Base-by-base conservation (phyloP, 176 grass and related monocot species). In the Carex myosuroides region DNA sequence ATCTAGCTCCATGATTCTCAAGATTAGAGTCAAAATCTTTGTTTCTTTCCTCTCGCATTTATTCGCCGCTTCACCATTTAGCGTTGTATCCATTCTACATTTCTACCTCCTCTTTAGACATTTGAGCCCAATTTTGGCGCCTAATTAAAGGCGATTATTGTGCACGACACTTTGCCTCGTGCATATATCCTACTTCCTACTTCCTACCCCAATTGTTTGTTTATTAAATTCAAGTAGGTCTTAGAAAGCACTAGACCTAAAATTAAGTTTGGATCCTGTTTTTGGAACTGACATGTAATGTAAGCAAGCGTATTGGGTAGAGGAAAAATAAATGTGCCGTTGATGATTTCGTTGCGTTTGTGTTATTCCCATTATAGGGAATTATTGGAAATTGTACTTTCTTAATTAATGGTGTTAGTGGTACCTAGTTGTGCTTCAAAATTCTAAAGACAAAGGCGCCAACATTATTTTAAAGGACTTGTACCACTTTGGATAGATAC, bases 11-110 rank as follows among this genome's bases (percentile, higher is more conserved):
- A 32, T 67, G 20, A 52, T 52, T 82, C 80, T 82, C 80, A 82
- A 82, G 3, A 32, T 16, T 62, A 67, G 61, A 82, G 80, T 72
- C 22, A 73, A 82, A 33, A 0, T 8, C 30, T 83, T 87, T 82
- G 85, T 83, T 82, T 63, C 55, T 83, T 75, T 82, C 77, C 54
- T 77, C 41, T 39, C 7, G 42, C 21, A 80, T 75, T 64, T 86
- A 69, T 58, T 80, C 76, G n/a, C 73, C 26, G 4, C 29, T 81
- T 41, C 26, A 70, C 62, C 76, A 5, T 24, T 87, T 87, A 61
- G 79, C 53, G 79, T 67, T 64, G 55, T 46, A 76, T 83, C 59
- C 67, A 74, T 64, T 64, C 32, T 14, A 22, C 64, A 37, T 53
- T 63, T 64, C 30, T 14, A 17, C 64, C 56, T 54, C 37, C 33